phyloP scores from a whole-genome alignment of 2,329 filamentous ascomycete genomes.

The Raffaelea ambrosiae region DNA sequence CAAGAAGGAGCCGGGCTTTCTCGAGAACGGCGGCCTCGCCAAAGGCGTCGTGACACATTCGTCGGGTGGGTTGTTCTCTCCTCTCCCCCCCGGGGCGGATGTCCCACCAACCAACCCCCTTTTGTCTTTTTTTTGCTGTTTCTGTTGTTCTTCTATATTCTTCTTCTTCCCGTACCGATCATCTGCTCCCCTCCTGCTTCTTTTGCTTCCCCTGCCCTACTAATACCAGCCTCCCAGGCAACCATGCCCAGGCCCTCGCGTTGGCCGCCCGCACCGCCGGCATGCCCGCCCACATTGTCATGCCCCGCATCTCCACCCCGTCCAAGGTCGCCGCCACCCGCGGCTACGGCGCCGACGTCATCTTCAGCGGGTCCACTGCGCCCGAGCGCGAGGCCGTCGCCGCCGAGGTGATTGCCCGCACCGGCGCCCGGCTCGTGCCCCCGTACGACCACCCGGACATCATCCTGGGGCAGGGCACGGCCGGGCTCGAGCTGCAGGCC shows the following conservation, averaged over 20 bases:
- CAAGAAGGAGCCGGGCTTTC: conserved; percentile 51
- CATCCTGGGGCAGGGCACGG: conserved; percentile 87
- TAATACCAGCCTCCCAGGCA: conserved; percentile 46
- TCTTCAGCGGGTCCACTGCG: conserved; percentile 75
- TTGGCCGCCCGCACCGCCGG: conserved; percentile 67
- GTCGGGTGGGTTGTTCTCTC: conserved; percentile 51
- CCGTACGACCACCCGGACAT: conserved; percentile 92
- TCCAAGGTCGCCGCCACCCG: conserved; percentile 79
- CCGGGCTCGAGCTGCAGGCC: conserved; percentile 70
- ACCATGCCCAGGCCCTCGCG: conserved; percentile 88
- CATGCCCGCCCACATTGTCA: conserved; percentile 80
- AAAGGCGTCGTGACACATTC: conserved; percentile 84
- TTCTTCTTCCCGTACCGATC: neutral
- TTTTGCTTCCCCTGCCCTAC: neutral
- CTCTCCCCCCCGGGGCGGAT: too few species aligned
- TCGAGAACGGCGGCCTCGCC: conserved; percentile 47
- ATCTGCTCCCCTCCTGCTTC: neutral
- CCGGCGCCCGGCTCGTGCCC: conserved; percentile 71
- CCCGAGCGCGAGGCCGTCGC: conserved; percentile 74
- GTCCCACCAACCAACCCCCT: too few species aligned
- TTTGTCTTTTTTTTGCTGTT: conserved; percentile 2
- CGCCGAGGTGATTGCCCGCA: conserved; percentile 57
- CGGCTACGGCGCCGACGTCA: conserved; percentile 66
- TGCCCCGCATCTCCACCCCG: conserved; percentile 79
- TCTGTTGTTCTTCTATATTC: neutral